Base-by-base conservation (phyloP, 2,329 filamentous ascomycete species). In the Aurifilum marmelostoma region DNA sequence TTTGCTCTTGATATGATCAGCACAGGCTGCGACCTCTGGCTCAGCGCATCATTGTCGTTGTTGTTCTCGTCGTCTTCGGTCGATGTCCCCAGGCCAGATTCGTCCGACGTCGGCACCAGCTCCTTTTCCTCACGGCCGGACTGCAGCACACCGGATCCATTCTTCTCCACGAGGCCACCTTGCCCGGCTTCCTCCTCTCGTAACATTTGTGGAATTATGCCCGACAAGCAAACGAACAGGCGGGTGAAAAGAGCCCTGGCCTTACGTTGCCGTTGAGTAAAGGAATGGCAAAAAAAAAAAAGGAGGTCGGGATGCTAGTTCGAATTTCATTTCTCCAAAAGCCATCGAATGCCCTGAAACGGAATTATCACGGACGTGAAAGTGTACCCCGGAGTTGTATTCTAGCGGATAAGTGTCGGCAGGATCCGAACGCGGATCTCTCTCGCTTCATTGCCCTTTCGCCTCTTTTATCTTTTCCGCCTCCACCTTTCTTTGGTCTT, bases 1-100 rank as follows among this genome's bases (percentile, higher is more conserved):
- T 83, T 79, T n/a, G 79, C 82, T 73, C 82, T 87, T 29, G 85
- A 87, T 54, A 85, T 76, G 3, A 78, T 3, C 59, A 67, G 21
- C 11, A 47, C 29, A 47, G 65, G 41, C 18, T 47, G 39, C 27
- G 54, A 39, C 9, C 12, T 39, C 24, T 50, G 54, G 54, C 39
- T 66, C 11, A 37, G 2, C 11, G 41, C 39, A 37, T 47, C 56
- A 11, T 60, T 60, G 18, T 41, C 37, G 24, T 54, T 6, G 27
- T 29, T 29, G 27, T 56, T 37, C n/a, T 65, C 50, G 2, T 56
- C 47, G 34, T 52, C 63, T 16, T 56, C 47, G 2, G 32, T 56
- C 29, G n/a, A 9, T 3, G 54, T 39, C 16, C 66, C 67, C 2
- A 37, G 59, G 64, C 27, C 60, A 21, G 67, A 67, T 32, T 63